phyloP scores from a whole-genome alignment of 352 stramenopile genomes.

The Phytophthora citrophthora region DNA sequence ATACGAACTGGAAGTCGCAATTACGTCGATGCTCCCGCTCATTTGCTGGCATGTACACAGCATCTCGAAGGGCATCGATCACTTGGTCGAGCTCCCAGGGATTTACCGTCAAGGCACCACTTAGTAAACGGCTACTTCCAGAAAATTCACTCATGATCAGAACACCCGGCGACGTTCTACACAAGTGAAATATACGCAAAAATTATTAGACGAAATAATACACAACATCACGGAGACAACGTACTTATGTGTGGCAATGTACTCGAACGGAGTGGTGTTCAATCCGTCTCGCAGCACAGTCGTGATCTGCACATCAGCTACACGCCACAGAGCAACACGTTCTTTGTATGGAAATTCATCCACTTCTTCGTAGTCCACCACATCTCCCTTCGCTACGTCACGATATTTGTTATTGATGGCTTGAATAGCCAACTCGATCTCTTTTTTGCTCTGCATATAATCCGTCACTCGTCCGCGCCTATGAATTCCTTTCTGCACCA shows the following conservation, averaged over 20 bases:
- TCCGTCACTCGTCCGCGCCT: conserved; percentile 90
- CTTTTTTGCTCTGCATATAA: conserved; percentile 94
- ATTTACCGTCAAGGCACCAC: conserved; percentile 96
- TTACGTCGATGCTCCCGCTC: conserved; percentile 77
- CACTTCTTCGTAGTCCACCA: conserved; percentile 83
- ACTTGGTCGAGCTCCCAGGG: conserved; percentile 95
- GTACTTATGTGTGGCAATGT: conserved; percentile 81
- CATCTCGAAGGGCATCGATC: conserved; percentile 70
- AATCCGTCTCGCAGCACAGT: conserved; percentile 78
- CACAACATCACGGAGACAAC: conserved; percentile 6
- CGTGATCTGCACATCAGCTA: conserved; percentile 78
- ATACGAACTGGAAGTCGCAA: conserved; percentile 83
- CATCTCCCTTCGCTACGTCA: conserved; percentile 49
- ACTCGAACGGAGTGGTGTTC: conserved; percentile 87
- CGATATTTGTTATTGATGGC: conserved; percentile 93
- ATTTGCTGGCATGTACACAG: conserved; percentile 75
- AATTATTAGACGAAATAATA: conserved; percentile 1
- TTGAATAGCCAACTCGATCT: conserved; percentile 91
- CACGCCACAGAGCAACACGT: conserved; percentile 77
- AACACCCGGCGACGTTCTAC: conserved; percentile 76
- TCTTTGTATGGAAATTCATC: conserved; percentile 74
- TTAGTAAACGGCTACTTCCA: conserved; percentile 94
- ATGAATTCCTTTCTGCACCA: conserved; percentile 85
- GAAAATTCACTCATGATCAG: conserved; percentile 98
- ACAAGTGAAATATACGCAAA: neutral